A percentile compares a stretch with the other conserved stretches of the same genome.
phyloP scores from a whole-genome alignment of 2,329 filamentous ascomycete genomes.

The Teratosphaeria pseudoeucalypti region DNA sequence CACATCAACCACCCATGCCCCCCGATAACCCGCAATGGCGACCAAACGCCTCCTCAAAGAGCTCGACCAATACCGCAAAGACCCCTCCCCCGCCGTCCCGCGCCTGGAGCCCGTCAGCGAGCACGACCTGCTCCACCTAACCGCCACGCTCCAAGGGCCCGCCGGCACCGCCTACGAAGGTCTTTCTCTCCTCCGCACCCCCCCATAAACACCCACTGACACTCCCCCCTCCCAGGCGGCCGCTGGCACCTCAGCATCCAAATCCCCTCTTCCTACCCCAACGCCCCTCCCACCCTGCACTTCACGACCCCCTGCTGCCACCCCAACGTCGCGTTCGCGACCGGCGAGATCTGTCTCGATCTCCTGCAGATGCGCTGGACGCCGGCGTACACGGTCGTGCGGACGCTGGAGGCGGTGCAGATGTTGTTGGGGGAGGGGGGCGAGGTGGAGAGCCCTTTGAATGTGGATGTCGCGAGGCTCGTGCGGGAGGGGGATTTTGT shows the following conservation, averaged over 20 bases:
- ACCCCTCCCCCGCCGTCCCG: conserved; percentile 47
- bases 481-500: conserved; percentile 57
- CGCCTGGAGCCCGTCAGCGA: conserved; percentile 44
- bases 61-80: conserved; percentile 46
- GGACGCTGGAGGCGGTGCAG: conserved; percentile 62
- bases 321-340: conserved; percentile 64
- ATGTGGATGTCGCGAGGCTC: conserved; percentile 66
- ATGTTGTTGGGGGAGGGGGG: conserved; percentile 53
- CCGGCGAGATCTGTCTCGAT: conserved; percentile 89
- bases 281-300: conserved; percentile 61
- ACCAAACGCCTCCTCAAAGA: conserved; percentile 53
- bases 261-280: conserved; percentile 70
- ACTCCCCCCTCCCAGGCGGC: conserved; percentile 41
- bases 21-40: conserved; percentile 14
- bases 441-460: conserved; percentile 64
- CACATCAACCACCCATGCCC: not conserved
- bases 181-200: conserved; percentile 17
- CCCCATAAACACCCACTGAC: not conserved
- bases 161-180: conserved; percentile 51
- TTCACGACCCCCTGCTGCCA: conserved; percentile 83
- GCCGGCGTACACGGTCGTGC: conserved; percentile 70
- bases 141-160: conserved; percentile 51
- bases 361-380: conserved; percentile 70
- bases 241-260: conserved; percentile 72
- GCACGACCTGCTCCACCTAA: conserved; percentile 50